Base-by-base conservation (phyloP, 169 alveolate genomes). In the Plasmodium vivax region DNA sequence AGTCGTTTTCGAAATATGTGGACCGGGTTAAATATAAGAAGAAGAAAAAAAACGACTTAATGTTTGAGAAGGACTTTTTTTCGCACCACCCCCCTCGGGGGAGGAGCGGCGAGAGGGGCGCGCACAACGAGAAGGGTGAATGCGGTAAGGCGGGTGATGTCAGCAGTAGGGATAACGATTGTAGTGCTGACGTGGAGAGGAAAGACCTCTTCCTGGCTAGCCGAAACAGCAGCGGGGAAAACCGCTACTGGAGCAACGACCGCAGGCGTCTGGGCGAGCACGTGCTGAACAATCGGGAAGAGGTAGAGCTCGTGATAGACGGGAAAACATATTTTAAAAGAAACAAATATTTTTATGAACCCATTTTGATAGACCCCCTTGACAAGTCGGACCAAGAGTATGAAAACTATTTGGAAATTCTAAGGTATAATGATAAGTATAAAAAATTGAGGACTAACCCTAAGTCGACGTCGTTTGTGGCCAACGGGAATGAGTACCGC, bases 311-410 rank as follows among this genome's bases (percentile, higher is more conserved):
- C 58, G 27, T 27, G 43, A 82, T 92, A 72, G 85, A 92, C 83
- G 95, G 95, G 16, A 92, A 82, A 82, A 92, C 82, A 45, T 92
- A 92, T 58, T 82, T 82, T 45, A 82, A 83, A 92, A 92, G 95
- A 58, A 92, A 92, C 77, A 92, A 92, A 82, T 92, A 83, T 82
- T 92, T 92, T 92, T 92, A 92, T 92, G 92, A 92, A 82, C 92
- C 95, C 43, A 83, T 92, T 45, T 92, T 92, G 83, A 73, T 92
- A n/a, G 92, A 92, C 5, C 68, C 51, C 27, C 23, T 16, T 38
- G 92, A 92, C 75, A 92, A 82, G 41, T 82, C 92, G 2, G 85
- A 83, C 75, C 84, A 92, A 43, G 95, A 82, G 77, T 92, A 92
- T 79, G 95, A 92, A 92, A 82, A 51, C 71, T 92, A 92, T 79